These are phyloP conservation scores for Ceratocystis variospora DNA, from an alignment of 2,329 filamentous ascomycete species.

Conservation along the genomic window DNA sequence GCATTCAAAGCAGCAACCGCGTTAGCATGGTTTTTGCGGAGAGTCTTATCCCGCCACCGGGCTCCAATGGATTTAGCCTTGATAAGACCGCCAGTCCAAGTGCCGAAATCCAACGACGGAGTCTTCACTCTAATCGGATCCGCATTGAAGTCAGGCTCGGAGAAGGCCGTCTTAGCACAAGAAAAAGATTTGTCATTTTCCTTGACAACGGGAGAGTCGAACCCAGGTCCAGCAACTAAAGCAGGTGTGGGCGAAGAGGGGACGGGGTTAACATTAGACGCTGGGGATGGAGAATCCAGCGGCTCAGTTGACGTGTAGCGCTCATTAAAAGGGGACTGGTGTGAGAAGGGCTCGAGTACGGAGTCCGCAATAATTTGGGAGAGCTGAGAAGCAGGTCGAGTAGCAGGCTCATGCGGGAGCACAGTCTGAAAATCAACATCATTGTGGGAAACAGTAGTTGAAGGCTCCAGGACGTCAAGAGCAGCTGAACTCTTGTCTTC, in stretches of 20 bases:
- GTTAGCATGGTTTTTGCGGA: neutral
- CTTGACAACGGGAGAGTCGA: constrained; percentile 6
- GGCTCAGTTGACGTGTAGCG: neutral
- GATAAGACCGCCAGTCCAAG: neutral
- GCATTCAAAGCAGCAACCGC: neutral
- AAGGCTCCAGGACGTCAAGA: neutral
- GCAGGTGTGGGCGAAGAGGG: neutral
- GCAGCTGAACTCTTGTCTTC: neutral
- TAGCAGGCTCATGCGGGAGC: neutral
- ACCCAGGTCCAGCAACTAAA: neutral
- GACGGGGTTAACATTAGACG: neutral
- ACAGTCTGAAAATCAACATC: neutral
- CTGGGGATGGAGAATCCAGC: neutral
- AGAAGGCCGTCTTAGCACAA: neutral
- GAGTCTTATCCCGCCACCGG: neutral
- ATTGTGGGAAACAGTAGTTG: neutral
- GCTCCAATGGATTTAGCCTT: neutral
- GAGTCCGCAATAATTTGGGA: neutral
- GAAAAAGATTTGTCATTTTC: neutral
- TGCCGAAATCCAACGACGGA: constrained; percentile 9
- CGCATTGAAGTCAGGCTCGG: constrained; percentile 7
- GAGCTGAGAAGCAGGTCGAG: neutral
- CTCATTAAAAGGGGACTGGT: neutral
- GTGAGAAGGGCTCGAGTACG: neutral
- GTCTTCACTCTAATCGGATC: constrained; percentile 9